Base-by-base conservation (phyloP, 257 asterid species). In the Solanum verrucosum region DNA sequence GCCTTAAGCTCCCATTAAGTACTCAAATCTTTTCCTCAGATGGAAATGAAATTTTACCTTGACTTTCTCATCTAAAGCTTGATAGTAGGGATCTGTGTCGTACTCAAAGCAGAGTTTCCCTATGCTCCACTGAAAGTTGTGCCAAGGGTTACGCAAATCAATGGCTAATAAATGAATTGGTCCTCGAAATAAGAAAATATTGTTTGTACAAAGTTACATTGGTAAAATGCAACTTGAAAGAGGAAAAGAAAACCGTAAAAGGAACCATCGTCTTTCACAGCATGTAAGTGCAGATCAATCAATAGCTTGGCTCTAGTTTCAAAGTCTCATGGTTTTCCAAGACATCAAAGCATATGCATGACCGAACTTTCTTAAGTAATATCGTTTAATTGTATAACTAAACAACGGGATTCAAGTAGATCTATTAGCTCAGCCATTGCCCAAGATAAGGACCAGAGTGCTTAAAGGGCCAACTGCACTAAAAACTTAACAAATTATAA, bases 71-170 rank as follows among this genome's bases (percentile, higher is more conserved):
- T 93, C 96, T 92, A 97, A 90, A 86, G 93, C 94, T 87, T 89
- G 98, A 91, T 97, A 96, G 84, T 97, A 95, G 20, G 98, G 98
- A n/a, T 97, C 99, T 1, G 98, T 92, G 89, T 96, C 98, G 73
- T 93, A 94, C 92, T 97, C 99, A 88, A 92, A 97, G 89, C 98
- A 97, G 37, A 97, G 94, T 94, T 92, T 96, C 86, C 87, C 93
- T 90, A 97, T 94, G 88, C 90, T 90, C 99, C 99, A 97, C 99
- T 97, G 93, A 44, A 38, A 86, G 59, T 74, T 29, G 8, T 46
- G 85, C 11, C 59, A 46, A 81, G 15, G 49, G 3, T 81, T 81
- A 81, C 3, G 5, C 85, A 46, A 27, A 81, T 81, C 68, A 81
- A 81, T 29, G 29, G 68, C 85, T 29, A 29, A 37, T 29, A 27